Base-by-base conservation (phyloP, 2,329 filamentous ascomycete species). In the Ilyonectria robusta region DNA sequence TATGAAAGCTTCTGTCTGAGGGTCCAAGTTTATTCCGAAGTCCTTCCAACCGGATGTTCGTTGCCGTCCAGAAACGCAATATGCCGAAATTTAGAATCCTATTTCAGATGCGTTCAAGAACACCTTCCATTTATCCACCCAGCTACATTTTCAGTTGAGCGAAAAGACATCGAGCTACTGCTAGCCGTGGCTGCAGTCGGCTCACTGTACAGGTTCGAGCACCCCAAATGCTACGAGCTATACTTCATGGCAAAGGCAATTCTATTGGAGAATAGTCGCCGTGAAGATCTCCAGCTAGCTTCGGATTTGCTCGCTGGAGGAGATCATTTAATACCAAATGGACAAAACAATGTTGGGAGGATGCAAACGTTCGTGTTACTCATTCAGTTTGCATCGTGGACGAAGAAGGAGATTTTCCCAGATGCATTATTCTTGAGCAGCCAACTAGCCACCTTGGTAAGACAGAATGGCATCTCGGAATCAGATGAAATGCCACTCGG, bases 101-200 rank as follows among this genome's bases (percentile, higher is more conserved):
- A 50, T 19, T 59, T 59, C 33, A 19, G 46, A 29, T 59, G 57
- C 15, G 19, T 50, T 21, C 57, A 59, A 17, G 46, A 40, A 10
- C 40, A 59, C 33, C 57, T 59, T 11, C 57, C 57, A 7, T 59
- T 59, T 11, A 59, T 59, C 17, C 57, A 59, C 15, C 26, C 57
- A 6, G 29, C 44, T 31, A 50, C 57, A 0, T 59, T 50, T 17
- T 51, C 57, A 10, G 19, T 59, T 2, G 46, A 59, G 3, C 31
- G 15, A 11, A 42, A 37, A 21, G 19, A 42, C 1, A 11, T 59
- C 21, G 57, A 59, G 17, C 9, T 59, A 5, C 6, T 47, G 3
- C 23, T 59, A 9, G 57, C 57, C 7, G 33, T 46, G 9, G 33
- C 15, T 15, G 57, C 57, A 26, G 21, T 59, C 6, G 57, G 57